Evolutionary conservation across 2,329 filamentous ascomycete species (phyloP).

Genomic region (Botrytis fabae): DNA sequence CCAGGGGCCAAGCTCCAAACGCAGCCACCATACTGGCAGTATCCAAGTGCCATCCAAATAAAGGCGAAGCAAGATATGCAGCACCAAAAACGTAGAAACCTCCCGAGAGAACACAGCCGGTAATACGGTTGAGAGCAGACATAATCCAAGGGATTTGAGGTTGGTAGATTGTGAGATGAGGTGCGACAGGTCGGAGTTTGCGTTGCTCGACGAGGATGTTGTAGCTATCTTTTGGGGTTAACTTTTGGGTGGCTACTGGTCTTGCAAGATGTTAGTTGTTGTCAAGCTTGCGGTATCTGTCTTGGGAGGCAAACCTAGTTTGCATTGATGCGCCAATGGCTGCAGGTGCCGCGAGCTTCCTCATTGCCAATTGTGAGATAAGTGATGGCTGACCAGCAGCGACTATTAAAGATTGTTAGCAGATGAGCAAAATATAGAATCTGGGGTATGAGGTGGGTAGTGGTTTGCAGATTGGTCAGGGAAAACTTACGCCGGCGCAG

Average conservation of each 20-base stretch:
- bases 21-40: slow-evolving; percentile 62
- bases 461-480: slow-evolving; percentile 4
- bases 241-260: slow-evolving; percentile 49
- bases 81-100: slow-evolving; percentile 66
- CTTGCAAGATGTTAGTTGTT: slow-evolving; percentile 39
- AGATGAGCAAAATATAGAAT: slow-evolving; percentile 18
- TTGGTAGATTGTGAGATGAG: slow-evolving; percentile 69
- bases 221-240: slow-evolving; percentile 47
- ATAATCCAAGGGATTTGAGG: slow-evolving; percentile 70
- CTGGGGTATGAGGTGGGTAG: slow-evolving; percentile 22
- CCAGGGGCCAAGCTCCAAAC: slow-evolving; percentile 61
- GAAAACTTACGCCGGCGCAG: slow-evolving; percentile 45
- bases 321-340: slow-evolving; percentile 47
- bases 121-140: slow-evolving; percentile 63
- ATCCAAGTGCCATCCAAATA: slow-evolving; percentile 68
- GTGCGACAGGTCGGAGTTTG: slow-evolving; percentile 64
- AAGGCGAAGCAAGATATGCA: slow-evolving; percentile 64
- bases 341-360: slow-evolving; percentile 45
- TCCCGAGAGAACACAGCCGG: slow-evolving; percentile 60
- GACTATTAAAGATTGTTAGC: slow-evolving; percentile 38
- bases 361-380: slow-evolving; percentile 43
- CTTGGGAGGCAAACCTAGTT: slow-evolving; percentile 46
- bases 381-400: slow-evolving; percentile 48
- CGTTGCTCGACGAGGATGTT: slow-evolving; percentile 68
- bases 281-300: not conserved